phyloP scores from a whole-genome alignment of 164 flowering plant species.

The Magnolia sinica region DNA sequence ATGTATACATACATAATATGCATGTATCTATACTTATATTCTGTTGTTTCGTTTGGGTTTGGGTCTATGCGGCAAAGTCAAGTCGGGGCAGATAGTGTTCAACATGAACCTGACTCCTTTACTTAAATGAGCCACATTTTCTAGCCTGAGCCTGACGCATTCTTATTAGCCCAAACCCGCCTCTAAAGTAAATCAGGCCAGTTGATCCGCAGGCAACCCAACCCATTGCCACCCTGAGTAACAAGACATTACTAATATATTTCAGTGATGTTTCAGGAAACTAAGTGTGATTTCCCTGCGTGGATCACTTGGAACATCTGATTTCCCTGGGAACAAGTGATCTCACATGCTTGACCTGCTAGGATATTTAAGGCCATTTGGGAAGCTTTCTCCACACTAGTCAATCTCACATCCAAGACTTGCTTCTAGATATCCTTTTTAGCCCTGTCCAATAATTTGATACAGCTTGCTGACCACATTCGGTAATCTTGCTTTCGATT shows the following conservation, averaged over 20 bases:
- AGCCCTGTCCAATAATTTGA: too few species aligned
- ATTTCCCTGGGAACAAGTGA: too few species aligned
- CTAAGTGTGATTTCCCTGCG: background rate
- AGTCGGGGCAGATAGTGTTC: background rate
- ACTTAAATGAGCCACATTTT: background rate
- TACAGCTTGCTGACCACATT: too few species aligned
- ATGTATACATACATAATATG: too few species aligned
- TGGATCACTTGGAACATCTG: too few species aligned
- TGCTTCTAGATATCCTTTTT: too few species aligned
- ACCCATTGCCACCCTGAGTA: background rate
- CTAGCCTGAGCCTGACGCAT: background rate
- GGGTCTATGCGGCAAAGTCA: too few species aligned
- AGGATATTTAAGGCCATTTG: background rate
- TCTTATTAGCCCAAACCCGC: background rate
- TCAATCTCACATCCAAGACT: background rate
- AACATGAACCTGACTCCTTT: background rate
- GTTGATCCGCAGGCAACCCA: background rate
- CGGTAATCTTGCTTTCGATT: too few species aligned
- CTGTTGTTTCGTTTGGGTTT: too few species aligned
- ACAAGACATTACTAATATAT: background rate
- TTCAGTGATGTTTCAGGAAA: background rate
- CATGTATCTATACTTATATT: too few species aligned
- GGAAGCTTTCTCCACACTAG: background rate
- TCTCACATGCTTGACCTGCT: background rate
- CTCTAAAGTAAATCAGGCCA: background rate